phyloP scores from a whole-genome alignment of 768 basidiomycete species.

The Kwoniella heveanensis region DNA sequence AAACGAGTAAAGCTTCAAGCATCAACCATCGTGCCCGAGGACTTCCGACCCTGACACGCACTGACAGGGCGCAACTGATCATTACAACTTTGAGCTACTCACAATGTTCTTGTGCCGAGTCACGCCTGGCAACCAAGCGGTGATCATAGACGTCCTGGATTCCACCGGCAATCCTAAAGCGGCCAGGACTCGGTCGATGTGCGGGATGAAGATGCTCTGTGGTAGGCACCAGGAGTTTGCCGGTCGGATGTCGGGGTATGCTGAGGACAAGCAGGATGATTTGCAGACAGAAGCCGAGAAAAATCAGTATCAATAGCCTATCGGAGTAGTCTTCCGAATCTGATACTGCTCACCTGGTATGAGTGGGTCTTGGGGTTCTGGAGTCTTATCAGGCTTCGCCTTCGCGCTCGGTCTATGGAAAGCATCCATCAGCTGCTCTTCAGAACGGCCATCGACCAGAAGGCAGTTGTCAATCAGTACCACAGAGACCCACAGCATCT shows the following conservation, averaged over 20 bases:
- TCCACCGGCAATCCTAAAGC: slow-evolving; percentile 47
- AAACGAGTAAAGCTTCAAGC: not conserved
- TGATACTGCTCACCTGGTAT: slow-evolving; percentile 41
- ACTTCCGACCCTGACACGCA: too few species aligned
- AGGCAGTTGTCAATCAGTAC: too few species aligned
- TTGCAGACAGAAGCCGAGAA: too few species aligned
- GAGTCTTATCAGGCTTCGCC: slow-evolving; percentile 24
- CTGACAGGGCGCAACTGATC: too few species aligned
- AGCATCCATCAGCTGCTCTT: slow-evolving; percentile 1
- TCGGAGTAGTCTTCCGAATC: too few species aligned
- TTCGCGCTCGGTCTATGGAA: slow-evolving; percentile 33
- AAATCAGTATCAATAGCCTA: too few species aligned
- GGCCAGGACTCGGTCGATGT: slow-evolving; percentile 46
- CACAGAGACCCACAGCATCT: slow-evolving; percentile 45
- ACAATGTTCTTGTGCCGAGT: slow-evolving; percentile 52
- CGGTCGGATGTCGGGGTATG: slow-evolving; percentile 50
- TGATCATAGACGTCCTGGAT: slow-evolving; percentile 46
- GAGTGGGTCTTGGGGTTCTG: slow-evolving; percentile 36
- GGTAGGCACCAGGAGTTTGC: slow-evolving; percentile 49
- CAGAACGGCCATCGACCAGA: too few species aligned
- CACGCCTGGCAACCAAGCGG: slow-evolving; percentile 46
- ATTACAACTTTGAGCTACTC: slow-evolving; percentile 6
- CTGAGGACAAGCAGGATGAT: slow-evolving; percentile 15
- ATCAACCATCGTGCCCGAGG: not conserved
- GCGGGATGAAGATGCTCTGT: slow-evolving; percentile 49